Evolutionary conservation across 164 flowering plant species (phyloP).

Genomic region (Echeveria elegans): DNA sequence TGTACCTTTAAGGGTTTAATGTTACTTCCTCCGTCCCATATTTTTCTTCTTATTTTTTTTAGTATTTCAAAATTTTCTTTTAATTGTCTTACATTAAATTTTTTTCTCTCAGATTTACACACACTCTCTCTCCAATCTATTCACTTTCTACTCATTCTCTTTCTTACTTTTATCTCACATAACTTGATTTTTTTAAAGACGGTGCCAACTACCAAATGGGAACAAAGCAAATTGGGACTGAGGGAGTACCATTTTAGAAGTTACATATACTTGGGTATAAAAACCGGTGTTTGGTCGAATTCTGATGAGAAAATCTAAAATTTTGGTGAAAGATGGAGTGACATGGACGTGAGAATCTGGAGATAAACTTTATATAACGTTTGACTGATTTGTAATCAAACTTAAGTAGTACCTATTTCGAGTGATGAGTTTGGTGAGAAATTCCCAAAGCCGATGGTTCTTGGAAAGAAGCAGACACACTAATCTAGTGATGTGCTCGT

Average conservation of each 20-base stretch:
- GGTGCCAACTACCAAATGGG: no score
- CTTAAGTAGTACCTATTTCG: slow-evolving; percentile 61
- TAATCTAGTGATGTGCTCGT: slow-evolving; percentile 78
- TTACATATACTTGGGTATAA: background rate
- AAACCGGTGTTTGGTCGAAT: background rate
- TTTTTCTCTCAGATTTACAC: no score
- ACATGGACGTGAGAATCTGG: background rate
- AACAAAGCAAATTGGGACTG: no score
- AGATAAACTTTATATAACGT: background rate
- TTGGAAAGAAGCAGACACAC: slow-evolving; percentile 72
- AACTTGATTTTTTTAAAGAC: no score
- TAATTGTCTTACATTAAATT: background rate
- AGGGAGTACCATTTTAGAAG: background rate
- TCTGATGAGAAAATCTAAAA: background rate
- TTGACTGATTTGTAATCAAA: background rate
- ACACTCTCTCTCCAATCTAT: no score
- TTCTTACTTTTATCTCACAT: no score
- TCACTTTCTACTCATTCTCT: no score
- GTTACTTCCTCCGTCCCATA: no score
- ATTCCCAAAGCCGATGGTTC: slow-evolving; percentile 83
- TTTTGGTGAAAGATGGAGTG: background rate
- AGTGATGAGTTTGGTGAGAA: slow-evolving; percentile 62
- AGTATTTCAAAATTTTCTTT: no score
- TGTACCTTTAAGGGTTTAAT: background rate
- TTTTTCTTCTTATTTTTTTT: no score